phyloP scores from a whole-genome alignment of 169 alveolate species.

The Plasmodium vivax region DNA sequence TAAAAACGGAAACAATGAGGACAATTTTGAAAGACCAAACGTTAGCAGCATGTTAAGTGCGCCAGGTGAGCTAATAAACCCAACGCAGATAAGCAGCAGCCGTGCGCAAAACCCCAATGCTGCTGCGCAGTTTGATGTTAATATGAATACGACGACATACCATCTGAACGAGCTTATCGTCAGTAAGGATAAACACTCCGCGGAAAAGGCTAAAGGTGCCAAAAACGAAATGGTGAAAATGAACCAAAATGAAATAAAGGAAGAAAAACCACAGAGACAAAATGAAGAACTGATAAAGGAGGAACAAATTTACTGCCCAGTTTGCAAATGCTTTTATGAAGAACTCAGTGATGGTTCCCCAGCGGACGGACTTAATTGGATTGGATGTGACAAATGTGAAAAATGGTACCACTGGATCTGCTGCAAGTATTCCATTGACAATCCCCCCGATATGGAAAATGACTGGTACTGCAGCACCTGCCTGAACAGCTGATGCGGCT shows the following conservation, averaged over 20 bases:
- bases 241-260: slow-evolving; percentile 76
- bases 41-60: not conserved
- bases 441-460: slow-evolving; percentile 71
- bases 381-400: slow-evolving; percentile 87
- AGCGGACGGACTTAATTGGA: slow-evolving; percentile 88
- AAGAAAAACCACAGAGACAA: slow-evolving; percentile 77
- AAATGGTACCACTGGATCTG: slow-evolving; percentile 87
- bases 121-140: not conserved
- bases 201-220: not conserved
- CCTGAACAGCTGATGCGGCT: slow-evolving; percentile 16
- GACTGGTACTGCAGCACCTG: slow-evolving; percentile 68
- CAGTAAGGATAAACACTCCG: not conserved
- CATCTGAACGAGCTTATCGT: not conserved
- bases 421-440: slow-evolving; percentile 71
- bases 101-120: not conserved
- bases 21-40: not conserved
- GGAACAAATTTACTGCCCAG: slow-evolving; percentile 84
- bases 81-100: not conserved
- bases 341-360: slow-evolving; percentile 86
- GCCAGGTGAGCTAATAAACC: not conserved
- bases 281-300: slow-evolving; percentile 75
- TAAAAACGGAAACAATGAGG: not conserved
- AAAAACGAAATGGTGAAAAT: not conserved
- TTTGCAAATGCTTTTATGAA: slow-evolving; percentile 81
- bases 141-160: not conserved